Evolutionary conservation across 345 rosid species (phyloP).

Genomic region (Cardamine chenopodiifolia): DNA sequence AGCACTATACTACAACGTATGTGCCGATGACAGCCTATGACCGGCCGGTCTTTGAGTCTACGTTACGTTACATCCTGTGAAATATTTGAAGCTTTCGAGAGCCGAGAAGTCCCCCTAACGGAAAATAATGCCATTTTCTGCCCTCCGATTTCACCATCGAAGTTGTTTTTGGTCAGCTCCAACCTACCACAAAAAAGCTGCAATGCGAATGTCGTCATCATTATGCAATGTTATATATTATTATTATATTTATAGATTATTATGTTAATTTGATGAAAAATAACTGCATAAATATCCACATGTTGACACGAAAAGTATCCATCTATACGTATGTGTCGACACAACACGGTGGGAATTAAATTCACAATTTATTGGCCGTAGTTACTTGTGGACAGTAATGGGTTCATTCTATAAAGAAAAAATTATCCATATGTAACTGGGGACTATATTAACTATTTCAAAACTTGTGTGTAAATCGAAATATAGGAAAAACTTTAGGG

Average conservation of each 20-base stretch:
- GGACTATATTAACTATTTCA: neutral
- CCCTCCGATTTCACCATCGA: too few species aligned
- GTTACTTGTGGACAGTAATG: neutral
- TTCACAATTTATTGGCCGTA: neutral
- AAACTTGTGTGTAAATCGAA: neutral
- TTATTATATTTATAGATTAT: too few species aligned
- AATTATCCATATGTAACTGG: neutral
- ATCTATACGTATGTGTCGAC: neutral
- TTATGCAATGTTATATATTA: neutral
- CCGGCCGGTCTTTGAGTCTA: too few species aligned
- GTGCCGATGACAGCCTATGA: too few species aligned
- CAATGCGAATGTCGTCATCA: neutral
- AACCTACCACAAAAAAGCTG: neutral
- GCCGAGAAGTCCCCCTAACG: too few species aligned
- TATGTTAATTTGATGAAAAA: neutral
- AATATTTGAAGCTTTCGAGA: too few species aligned
- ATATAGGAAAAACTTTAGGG: neutral
- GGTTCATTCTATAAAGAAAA: neutral
- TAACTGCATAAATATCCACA: neutral
- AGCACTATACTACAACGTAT: slow-evolving; percentile 89
- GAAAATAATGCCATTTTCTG: too few species aligned
- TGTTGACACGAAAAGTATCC: neutral
- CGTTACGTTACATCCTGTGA: too few species aligned
- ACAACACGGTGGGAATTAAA: neutral
- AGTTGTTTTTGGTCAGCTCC: too few species aligned